These are phyloP conservation scores for Cladosporium austrohemisphaericum DNA, from an alignment of 2,329 filamentous ascomycete genomes.

Conservation along the genomic window DNA sequence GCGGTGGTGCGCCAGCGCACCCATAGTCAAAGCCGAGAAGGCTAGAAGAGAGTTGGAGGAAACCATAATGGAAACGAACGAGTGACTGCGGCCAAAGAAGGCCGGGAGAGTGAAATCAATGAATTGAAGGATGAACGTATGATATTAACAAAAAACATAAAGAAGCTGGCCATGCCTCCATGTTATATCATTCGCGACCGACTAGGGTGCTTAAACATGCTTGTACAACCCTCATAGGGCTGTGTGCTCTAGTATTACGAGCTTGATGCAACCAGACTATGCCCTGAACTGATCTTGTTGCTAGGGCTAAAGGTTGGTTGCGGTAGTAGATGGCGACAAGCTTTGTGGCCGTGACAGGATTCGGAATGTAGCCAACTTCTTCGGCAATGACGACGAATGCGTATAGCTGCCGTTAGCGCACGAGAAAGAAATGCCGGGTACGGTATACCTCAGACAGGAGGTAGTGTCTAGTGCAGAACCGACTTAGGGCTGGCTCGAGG, in stretches of 20 bases:
- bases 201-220: conserved; percentile 1
- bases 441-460: conserved; percentile 3
- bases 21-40: conserved; percentile 7
- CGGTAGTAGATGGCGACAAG: no score
- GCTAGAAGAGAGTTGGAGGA: background rate
- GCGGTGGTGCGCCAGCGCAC: conserved; percentile 10
- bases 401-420: no score
- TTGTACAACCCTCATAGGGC: background rate
- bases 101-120: background rate
- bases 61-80: background rate
- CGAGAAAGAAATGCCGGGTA: no score
- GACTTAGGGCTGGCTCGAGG: conserved; percentile 1
- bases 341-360: no score
- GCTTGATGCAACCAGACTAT: background rate
- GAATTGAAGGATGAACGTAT: no score
- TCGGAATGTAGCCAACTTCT: no score
- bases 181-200: background rate
- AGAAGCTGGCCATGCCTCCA: no score
- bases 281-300: background rate
- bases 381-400: no score
- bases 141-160: no score
- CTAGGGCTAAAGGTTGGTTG: no score
- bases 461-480: background rate
- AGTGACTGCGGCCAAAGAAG: background rate
- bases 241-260: background rate